These are phyloP conservation scores for Penicilliopsis zonata DNA, from an alignment of 495 filamentous ascomycete genomes.

Conservation along the genomic window DNA sequence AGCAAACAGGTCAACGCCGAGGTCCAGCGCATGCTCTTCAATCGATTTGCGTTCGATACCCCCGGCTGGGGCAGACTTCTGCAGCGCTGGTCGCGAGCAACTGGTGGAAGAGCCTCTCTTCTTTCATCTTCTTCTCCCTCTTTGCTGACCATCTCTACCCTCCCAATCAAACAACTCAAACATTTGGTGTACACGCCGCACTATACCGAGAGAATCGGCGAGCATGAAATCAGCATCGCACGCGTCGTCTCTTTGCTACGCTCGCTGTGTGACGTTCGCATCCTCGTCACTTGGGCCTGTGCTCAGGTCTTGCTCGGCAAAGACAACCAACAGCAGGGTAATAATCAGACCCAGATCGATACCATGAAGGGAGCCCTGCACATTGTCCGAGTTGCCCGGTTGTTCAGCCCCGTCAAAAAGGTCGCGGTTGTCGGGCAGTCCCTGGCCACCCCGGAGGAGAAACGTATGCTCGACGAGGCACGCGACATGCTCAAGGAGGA, in stretches of 20 bases:
- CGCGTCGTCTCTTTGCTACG: background rate
- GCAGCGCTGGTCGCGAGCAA: no score
- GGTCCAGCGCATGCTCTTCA: background rate
- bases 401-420: background rate
- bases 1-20: background rate
- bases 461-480: background rate
- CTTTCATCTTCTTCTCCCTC: background rate
- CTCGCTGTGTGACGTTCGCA: background rate
- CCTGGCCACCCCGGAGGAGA: background rate
- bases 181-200: background rate
- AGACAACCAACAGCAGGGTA: background rate
- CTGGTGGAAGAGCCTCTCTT: no score
- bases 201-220: background rate
- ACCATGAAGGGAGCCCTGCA: background rate
- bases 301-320: background rate
- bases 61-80: background rate
- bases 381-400: background rate
- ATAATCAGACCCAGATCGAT: background rate
- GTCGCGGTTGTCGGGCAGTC: conserved; percentile 1
- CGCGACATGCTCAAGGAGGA: background rate
- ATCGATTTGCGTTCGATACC: background rate
- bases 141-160: background rate
- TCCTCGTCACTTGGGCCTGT: background rate
- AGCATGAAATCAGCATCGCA: background rate
- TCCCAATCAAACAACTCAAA: background rate